These are phyloP conservation scores for Umbilicus rupestris DNA, from an alignment of 164 flowering plant genomes.

Conservation along the genomic window DNA sequence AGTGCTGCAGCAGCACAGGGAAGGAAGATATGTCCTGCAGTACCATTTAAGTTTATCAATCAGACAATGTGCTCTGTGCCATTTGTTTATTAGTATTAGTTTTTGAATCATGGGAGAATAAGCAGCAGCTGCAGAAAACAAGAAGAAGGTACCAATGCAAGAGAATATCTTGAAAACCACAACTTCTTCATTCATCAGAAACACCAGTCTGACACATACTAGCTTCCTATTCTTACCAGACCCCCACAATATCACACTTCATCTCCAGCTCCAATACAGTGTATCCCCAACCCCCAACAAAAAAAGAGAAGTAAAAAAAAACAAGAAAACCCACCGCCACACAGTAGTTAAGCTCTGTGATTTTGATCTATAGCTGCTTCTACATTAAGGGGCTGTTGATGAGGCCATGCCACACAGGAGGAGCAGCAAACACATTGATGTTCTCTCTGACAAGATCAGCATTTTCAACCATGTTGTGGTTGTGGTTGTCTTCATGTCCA, in stretches of 20 bases:
- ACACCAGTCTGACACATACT: slow-evolving; percentile 3
- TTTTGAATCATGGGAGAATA: background rate
- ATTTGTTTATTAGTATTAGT: background rate
- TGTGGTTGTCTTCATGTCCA: background rate
- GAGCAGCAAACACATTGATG: slow-evolving; percentile 5
- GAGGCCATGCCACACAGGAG: slow-evolving; percentile 9
- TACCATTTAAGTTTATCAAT: background rate
- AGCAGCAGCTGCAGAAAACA: background rate
- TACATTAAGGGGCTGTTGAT: slow-evolving; percentile 11
- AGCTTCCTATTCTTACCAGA: background rate
- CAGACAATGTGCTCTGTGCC: background rate
- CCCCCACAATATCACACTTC: background rate
- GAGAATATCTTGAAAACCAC: slow-evolving; percentile 1
- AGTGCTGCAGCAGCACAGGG: background rate
- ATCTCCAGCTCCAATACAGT: background rate
- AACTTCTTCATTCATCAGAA: slow-evolving; percentile 1
- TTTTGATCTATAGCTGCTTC: background rate
- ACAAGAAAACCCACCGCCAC: background rate
- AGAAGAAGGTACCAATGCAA: background rate
- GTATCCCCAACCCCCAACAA: background rate
- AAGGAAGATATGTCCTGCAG: no score
- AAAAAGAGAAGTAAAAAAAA: background rate
- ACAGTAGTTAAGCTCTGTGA: background rate
- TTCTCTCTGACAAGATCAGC: slow-evolving; percentile 1
- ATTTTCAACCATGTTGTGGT: background rate